These are phyloP conservation scores for Annulohypoxylon maeteangense DNA, from an alignment of 495 filamentous ascomycete species.

Conservation along the genomic window DNA sequence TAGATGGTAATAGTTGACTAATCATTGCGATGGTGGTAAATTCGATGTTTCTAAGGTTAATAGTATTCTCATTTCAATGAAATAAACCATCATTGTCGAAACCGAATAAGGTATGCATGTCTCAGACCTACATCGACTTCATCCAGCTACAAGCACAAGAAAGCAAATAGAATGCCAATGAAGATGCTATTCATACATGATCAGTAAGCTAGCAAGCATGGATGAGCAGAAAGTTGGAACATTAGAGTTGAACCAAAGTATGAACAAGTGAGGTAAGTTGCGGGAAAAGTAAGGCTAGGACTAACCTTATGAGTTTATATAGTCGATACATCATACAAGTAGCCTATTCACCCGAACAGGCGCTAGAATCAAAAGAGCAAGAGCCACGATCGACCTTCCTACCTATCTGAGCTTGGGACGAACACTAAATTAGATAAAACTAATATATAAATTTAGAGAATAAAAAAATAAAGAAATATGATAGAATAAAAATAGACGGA, in stretches of 20 bases:
- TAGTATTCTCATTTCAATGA: background rate
- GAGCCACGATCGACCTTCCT: background rate
- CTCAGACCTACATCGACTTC: background rate
- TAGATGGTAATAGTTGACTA: background rate
- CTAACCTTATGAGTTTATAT: constrained; percentile 11
- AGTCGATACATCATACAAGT: background rate
- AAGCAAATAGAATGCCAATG: background rate
- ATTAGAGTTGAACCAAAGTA: background rate
- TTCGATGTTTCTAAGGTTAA: background rate
- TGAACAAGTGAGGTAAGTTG: background rate
- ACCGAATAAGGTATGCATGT: background rate
- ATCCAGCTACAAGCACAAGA: background rate
- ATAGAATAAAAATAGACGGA: constrained; percentile 1
- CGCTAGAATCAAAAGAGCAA: constrained; percentile 30
- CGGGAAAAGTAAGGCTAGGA: background rate
- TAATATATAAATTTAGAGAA: background rate
- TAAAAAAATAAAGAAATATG: background rate
- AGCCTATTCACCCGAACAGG: background rate
- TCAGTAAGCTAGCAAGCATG: background rate
- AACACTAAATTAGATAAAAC: constrained; percentile 22
- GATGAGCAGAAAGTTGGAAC: background rate
- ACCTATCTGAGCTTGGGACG: constrained; percentile 19
- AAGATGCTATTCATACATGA: background rate
- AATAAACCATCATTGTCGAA: background rate
- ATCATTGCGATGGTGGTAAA: background rate